Evolutionary conservation across 1,139 yeast species (phyloP), one percentile per base, ranked within the genome.

Genomic region (Hyphopichia buzzinii): DNA sequence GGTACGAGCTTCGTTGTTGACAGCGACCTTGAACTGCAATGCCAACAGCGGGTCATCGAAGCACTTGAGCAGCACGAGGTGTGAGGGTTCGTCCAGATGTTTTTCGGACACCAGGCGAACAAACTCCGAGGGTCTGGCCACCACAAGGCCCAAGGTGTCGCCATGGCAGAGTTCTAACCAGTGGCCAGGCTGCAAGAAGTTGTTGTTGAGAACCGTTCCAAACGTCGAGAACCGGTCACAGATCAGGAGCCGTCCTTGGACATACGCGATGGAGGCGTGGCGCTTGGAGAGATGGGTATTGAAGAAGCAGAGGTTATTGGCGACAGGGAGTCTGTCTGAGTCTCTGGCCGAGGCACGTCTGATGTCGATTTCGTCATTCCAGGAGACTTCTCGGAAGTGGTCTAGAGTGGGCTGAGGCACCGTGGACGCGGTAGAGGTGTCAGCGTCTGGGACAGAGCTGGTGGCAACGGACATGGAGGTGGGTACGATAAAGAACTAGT

Each of bases 191-290:
- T 48, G 30, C 17, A 67, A 44, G 29, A 54, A 57, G 5, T 50
- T 35, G 16, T 52, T 50, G 41, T 67, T 63, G 33, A 66, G 38
- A 13, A 66, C 46, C 5, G 75, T 69, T 1, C 76, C 76, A 49
- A 68, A 70, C 22, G 71, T 67, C 4, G 73, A 67, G 10, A 44
- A 45, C 11, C 43, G 41, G 41, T 70, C 76, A 37, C 47, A 49
- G 29, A 70, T 38, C 27, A 33, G 49, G 36, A 67, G 52, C 8
- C 31, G 32, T 22, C 50, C 43, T 11, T 35, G 44, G 26, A 17
- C 8, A 4, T 22, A 12, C 8, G 25, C 11, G 12, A 33, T 24
- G 17, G 25, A 6, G 16, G 68, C 68, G 40, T 66, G 72, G 4
- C 47, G 36, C 47, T 64, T 64, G 12, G 70, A 64, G 36, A 66